A percentile compares a stretch with the other conserved stretches of the same genome.
Conservation (phyloP, 805 yeast genomes). For the Candida golubevii region DNA sequence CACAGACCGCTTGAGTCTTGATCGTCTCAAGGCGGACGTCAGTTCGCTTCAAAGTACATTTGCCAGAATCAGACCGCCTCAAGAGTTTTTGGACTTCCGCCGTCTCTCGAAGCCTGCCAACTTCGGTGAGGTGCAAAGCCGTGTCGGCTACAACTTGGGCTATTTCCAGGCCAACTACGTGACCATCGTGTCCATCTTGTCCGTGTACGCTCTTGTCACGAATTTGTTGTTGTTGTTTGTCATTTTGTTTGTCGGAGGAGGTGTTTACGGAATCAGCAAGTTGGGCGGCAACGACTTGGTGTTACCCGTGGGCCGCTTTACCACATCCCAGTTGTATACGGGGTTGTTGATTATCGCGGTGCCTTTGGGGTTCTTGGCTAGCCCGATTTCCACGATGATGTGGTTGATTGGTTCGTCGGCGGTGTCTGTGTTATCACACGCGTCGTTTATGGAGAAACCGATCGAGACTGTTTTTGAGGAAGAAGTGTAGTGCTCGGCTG, state of each 20-base stretch:
- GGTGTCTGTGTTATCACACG: conserved; percentile 77
- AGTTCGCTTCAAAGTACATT: conserved; percentile 56
- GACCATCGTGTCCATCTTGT: conserved; percentile 63
- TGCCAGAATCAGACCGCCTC: conserved; percentile 78
- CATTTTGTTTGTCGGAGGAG: conserved; percentile 62
- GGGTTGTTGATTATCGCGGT: conserved; percentile 70
- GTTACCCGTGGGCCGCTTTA: conserved; percentile 65
- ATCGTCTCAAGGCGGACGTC: conserved; percentile 22
- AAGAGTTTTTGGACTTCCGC: conserved; percentile 89
- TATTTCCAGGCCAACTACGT: conserved; percentile 87
- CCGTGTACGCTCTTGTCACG: conserved; percentile 82
- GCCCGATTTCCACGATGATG: conserved; percentile 83
- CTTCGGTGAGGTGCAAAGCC: conserved; percentile 82
- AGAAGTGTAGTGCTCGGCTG: conserved; percentile 36
- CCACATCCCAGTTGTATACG: conserved; percentile 80
- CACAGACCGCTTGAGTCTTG: conserved; percentile 22
- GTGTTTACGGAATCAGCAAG: conserved; percentile 72
- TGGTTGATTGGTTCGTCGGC: conserved; percentile 90
- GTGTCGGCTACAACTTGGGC: conserved; percentile 81
- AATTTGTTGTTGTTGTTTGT: conserved; percentile 84
- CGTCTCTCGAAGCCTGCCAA: conserved; percentile 88
- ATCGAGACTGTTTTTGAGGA: conserved; percentile 92
- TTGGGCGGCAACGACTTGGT: conserved; percentile 81
- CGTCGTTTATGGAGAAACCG: conserved; percentile 90
- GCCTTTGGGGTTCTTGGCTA: conserved; percentile 81